phyloP scores from a whole-genome alignment of 1,284 basidiomycete species.

The Pseudozyma thailandica region DNA sequence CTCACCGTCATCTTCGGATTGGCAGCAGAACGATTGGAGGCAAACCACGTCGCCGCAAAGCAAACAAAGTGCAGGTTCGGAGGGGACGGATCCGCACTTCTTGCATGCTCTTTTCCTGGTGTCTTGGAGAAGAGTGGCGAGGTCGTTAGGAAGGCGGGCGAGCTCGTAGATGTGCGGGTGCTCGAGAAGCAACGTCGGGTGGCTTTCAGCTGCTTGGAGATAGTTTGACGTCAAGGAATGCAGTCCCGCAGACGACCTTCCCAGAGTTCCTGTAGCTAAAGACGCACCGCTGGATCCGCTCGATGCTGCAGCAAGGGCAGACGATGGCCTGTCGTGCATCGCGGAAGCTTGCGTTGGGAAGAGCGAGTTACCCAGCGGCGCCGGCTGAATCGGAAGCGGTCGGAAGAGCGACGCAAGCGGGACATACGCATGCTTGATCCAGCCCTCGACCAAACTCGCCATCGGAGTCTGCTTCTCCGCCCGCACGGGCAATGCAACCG shows the following conservation, averaged over 20 bases:
- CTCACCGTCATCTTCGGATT: slow-evolving; percentile 74
- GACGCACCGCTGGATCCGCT: slow-evolving; percentile 30
- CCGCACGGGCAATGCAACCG: slow-evolving; percentile 55
- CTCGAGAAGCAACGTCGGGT: slow-evolving; percentile 74
- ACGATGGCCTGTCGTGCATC: slow-evolving; percentile 31
- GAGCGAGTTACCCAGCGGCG: slow-evolving; percentile 32
- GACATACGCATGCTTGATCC: slow-evolving; percentile 67
- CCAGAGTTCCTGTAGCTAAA: slow-evolving; percentile 22
- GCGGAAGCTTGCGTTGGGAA: slow-evolving; percentile 12
- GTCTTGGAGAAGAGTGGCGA: slow-evolving; percentile 83
- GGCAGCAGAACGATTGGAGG: slow-evolving; percentile 92
- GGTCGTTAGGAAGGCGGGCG: slow-evolving; percentile 79
- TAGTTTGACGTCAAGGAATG: slow-evolving; percentile 38
- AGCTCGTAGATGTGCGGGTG: slow-evolving; percentile 87
- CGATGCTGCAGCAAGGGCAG: slow-evolving; percentile 18
- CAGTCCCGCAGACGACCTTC: slow-evolving; percentile 28
- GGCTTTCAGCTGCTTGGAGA: slow-evolving; percentile 44
- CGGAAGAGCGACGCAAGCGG: slow-evolving; percentile 65
- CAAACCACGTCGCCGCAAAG: slow-evolving; percentile 90
- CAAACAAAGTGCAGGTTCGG: slow-evolving; percentile 89
- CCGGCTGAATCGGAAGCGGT: slow-evolving; percentile 61
- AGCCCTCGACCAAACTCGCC: slow-evolving; percentile 64
- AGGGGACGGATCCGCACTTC: slow-evolving; percentile 81
- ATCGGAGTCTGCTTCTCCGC: slow-evolving; percentile 62
- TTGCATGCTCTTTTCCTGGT: slow-evolving; percentile 78